These are phyloP conservation scores for Pleurotus sapidus DNA, from an alignment of 768 basidiomycete species.

Conservation along the genomic window DNA sequence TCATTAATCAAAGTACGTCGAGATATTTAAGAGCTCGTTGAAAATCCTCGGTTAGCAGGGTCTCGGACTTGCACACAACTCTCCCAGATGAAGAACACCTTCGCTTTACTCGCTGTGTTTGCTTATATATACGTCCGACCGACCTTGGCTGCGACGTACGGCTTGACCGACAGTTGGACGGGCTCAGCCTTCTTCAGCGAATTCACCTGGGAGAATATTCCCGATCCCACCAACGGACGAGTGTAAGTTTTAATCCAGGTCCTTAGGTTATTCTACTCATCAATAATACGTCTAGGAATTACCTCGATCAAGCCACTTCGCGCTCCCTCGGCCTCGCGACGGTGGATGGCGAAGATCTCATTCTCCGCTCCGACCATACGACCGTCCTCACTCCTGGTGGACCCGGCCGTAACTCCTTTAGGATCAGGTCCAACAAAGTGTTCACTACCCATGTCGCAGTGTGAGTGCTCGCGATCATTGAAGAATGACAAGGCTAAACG, in stretches of 20 bases:
- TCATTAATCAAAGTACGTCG: too few species aligned
- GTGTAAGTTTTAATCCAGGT: slow-evolving; percentile 39
- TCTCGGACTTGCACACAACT: too few species aligned
- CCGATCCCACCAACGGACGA: slow-evolving; percentile 59
- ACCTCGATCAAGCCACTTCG: slow-evolving; percentile 29
- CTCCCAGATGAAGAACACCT: not conserved
- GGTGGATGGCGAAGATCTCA: slow-evolving; percentile 32
- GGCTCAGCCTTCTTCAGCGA: slow-evolving; percentile 44
- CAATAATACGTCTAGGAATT: not conserved
- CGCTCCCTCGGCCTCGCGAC: slow-evolving; percentile 37
- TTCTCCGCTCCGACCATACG: slow-evolving; percentile 38
- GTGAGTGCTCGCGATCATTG: slow-evolving; percentile 15
- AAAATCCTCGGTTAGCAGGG: too few species aligned
- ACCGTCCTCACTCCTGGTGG: slow-evolving; percentile 32
- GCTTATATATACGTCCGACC: not conserved
- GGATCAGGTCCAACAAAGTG: slow-evolving; percentile 32
- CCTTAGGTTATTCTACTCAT: not conserved
- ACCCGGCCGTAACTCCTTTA: slow-evolving; percentile 38
- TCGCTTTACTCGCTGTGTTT: not conserved
- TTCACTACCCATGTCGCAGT: slow-evolving; percentile 34
- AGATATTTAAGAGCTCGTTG: too few species aligned
- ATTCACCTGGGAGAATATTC: slow-evolving; percentile 45
- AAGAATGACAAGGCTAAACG: too few species aligned
- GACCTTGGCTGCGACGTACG: slow-evolving; percentile 38
- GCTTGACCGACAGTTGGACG: slow-evolving; percentile 36